Evolutionary conservation across 129 eudicot species (phyloP), one percentile per base, ranked within the genome.

Genomic region (Lactuca sativa): DNA sequence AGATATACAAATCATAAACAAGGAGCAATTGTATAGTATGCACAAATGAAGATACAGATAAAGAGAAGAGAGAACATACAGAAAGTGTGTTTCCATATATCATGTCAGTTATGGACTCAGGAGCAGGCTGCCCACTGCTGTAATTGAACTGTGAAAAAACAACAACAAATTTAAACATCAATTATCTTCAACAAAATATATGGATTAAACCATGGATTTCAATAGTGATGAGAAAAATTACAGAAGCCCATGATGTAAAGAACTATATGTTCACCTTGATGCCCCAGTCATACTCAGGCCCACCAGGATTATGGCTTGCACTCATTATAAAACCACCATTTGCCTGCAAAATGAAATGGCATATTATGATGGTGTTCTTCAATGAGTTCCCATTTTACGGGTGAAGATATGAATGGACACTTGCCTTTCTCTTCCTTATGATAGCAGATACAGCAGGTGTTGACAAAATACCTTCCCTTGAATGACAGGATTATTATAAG

Each of bases 51-150:
- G 14, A 70, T 4, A 15, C 3, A 71, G 9, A 17, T 31, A 69
- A 14, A 77, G 59, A 31, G 66, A 25, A 54, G 76, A 54, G 18
- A 43, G 14, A 53, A 76, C 98, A 43, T 86, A 92, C 98, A 62
- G 96, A 89, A 59, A 92, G 96, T 37, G 96, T 92, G 81, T 92
- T 92, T 25, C 96, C 91, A 48, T 85, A 92, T 15, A 92, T 90
- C 88, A 85, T 83, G 77, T 95, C 97, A 48, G 99, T 95, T 63
- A 95, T 95, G 59, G 97, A 90, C 74, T 95, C 99, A 0, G 99
- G 97, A 56, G 99, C 99, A 73, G 99, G 99, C 81, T 95, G 99
- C 67, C 99, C 99, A 64, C 99, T 95, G 91, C 96, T 90, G 84
- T 87, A 95, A 70, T 95, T 95, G 84, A 95, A 95, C 99, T 95